Base-by-base conservation (phyloP, 1,284 basidiomycete genomes). In the Trametes hirsuta region DNA sequence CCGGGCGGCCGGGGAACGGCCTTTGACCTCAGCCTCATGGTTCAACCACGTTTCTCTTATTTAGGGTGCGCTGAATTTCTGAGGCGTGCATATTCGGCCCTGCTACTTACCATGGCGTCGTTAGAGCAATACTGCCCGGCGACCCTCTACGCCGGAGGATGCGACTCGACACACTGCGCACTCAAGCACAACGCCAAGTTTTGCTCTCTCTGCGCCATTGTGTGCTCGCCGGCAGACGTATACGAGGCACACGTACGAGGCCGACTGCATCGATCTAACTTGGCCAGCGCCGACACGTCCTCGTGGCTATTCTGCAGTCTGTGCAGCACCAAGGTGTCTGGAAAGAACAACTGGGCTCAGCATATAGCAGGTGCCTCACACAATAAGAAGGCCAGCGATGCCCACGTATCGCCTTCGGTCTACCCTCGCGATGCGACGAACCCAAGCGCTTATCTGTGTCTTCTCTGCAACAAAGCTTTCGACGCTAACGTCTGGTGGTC, bases 131-230 rank as follows among this genome's bases (percentile, higher is more conserved):
- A 30, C 50, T 67, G 66, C 40, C 44, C 53, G 4, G 42, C 54
- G 9, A 46, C 59, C 6, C 58, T 67, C 34, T 61, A 57, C n/a
- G 58, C 58, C 14, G 58, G 59, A 0, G 61, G 62, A 6, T 67
- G 66, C 51, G 24, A 42, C 1, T 41, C 45, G 14, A 12, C 18
- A 0, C 34, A 41, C 0, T 68, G 67, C 44, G 6, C 18, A 3
- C 41, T 47, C 6, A 57, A 57, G n/a, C 67, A 68, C 39, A 54
- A 68, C 30, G 63, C 61, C 4, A 37, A 52, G 1, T 56, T 68
- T 6, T 68, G 67, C 48, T 45, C 59, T 37, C 22, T 60, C 1
- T 68, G 67, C 44, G 58, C 59, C 8, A 53, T 63, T 2, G 52
- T 68, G 0, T 66, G 63, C 42, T 64, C 56, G 25, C 64, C 53